Conservation (phyloP, 768 basidiomycete species). For the Collybia sp. region DNA sequence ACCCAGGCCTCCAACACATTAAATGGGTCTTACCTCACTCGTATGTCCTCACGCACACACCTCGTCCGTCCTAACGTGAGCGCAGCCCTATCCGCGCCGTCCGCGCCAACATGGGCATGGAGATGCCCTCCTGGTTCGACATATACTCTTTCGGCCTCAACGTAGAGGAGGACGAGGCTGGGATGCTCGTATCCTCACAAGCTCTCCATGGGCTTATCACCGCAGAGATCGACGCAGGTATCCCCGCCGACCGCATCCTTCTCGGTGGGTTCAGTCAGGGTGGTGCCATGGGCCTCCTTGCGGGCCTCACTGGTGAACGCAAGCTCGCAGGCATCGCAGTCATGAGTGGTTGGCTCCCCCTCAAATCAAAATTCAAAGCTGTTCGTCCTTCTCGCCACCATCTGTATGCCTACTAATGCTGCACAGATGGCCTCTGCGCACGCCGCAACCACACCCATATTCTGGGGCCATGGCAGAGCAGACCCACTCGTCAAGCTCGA, state of each 20-base stretch:
- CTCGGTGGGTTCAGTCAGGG: slow-evolving; percentile 91
- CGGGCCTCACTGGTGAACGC: slow-evolving; percentile 61
- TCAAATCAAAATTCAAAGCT: slow-evolving; percentile 59
- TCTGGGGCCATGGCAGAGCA: slow-evolving; percentile 79
- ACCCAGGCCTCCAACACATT: slow-evolving; percentile 59
- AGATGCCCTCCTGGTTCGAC: slow-evolving; percentile 87
- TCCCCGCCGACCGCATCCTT: slow-evolving; percentile 66
- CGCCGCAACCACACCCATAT: slow-evolving; percentile 64
- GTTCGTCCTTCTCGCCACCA: slow-evolving; percentile 30
- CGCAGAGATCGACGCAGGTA: slow-evolving; percentile 68
- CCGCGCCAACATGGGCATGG: slow-evolving; percentile 68
- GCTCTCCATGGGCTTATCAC: slow-evolving; percentile 66
- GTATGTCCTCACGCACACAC: slow-evolving; percentile 32
- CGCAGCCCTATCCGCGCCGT: slow-evolving; percentile 54
- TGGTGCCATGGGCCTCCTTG: slow-evolving; percentile 71
- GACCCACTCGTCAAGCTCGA: slow-evolving; percentile 70
- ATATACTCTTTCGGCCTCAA: slow-evolving; percentile 61
- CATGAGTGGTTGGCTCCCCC: slow-evolving; percentile 78
- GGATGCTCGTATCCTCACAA: slow-evolving; percentile 64
- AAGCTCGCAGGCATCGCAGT: slow-evolving; percentile 69
- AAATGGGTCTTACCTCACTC: slow-evolving; percentile 91
- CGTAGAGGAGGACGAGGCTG: slow-evolving; percentile 65
- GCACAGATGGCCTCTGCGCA: slow-evolving; percentile 56
- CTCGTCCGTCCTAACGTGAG: slow-evolving; percentile 2
- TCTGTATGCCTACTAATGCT: slow-evolving; percentile 4